Evolutionary conservation across 805 yeast genomes (phyloP), one percentile per base, ranked within the genome.

Genomic region (Starmerella powellii): DNA sequence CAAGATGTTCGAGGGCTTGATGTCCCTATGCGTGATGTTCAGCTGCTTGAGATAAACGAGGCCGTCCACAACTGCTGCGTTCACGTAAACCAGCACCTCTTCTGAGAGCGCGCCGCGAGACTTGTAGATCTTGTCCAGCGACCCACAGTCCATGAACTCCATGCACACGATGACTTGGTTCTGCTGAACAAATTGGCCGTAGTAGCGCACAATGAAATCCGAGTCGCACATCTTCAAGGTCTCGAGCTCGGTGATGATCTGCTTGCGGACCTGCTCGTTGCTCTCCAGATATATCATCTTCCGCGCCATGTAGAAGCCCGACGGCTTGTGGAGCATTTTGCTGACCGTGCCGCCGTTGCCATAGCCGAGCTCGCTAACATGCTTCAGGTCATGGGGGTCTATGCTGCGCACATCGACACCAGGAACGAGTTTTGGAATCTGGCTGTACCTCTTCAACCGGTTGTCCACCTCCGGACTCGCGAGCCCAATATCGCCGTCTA

Each of bases 131-230:
- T 82, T 76, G 58, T 91, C 97, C 29, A 88, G 66, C 0, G 96
- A 85, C 0, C 95, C 88, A 61, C 95, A 83, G 61, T 88, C 94
- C 74, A 88, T 83, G 62, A 83, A 87, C 62, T 88, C 97, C 94
- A 87, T 86, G 58, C 94, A 80, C 47, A 91, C 81, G 12, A 85
- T 79, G 15, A 91, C 87, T 47, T 84, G 82, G 55, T 71, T 72
- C 26, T 56, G 45, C 46, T 76, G 76, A 39, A 85, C 71, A 56
- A 79, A 82, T 0, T 95, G 94, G 6, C 97, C 97, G 61, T 79
- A 88, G 59, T 87, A 91, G 35, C 82, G 84, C 38, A 88, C 81
- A 35, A 91, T 87, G 54, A 73, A 82, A 3, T 84, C 84, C 42
- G 72, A 52, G 74, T 78, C 56, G 56, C 96, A 88, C 56, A 83